phyloP scores from a whole-genome alignment of 306 rosid genomes.

The Vigna hirtella region DNA sequence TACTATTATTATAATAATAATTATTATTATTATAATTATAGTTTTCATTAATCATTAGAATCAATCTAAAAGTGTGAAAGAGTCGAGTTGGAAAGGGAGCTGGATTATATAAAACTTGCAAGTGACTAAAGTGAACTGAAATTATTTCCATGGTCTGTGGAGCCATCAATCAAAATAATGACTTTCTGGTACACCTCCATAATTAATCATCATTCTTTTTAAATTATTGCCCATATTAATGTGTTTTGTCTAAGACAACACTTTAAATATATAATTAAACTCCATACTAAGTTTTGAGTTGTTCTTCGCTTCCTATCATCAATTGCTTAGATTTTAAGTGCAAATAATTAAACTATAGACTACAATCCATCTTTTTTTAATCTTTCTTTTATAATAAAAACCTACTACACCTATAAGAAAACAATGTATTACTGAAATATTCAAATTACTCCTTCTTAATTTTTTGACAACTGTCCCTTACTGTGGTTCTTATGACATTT shows the following conservation, averaged over 20 bases:
- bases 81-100: background rate
- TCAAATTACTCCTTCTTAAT: no score
- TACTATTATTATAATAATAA: no score
- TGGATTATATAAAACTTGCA: background rate
- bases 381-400: background rate
- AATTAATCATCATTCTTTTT: background rate
- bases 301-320: background rate
- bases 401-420: no score
- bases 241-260: background rate
- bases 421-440: no score
- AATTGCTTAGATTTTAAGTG: background rate
- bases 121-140: background rate
- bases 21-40: no score
- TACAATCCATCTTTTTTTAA: background rate
- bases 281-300: background rate
- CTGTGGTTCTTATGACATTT: no score
- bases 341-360: background rate
- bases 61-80: background rate
- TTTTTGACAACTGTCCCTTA: no score
- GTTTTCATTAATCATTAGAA: background rate
- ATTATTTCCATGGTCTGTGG: background rate
- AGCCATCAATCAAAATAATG: background rate
- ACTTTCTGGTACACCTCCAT: background rate
- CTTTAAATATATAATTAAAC: background rate
- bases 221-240: background rate